These are phyloP conservation scores for Albugo laibachii DNA, from an alignment of 352 stramenopile genomes.

Conservation along the genomic window DNA sequence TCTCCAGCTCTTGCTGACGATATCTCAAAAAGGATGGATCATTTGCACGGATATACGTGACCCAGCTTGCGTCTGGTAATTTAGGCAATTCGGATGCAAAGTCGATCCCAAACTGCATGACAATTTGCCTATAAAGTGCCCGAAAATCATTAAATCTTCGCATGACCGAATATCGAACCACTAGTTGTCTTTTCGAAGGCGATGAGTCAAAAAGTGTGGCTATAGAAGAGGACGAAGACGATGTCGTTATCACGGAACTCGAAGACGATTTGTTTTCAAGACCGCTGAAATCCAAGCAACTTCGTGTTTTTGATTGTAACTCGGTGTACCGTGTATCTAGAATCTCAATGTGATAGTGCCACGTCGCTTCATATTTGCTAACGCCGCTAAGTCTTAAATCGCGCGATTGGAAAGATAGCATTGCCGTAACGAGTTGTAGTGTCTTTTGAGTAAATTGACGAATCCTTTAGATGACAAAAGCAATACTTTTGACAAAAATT, in stretches of 20 bases:
- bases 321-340: slow-evolving; percentile 24
- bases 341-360: slow-evolving; percentile 68
- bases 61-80: slow-evolving; percentile 44
- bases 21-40: slow-evolving; percentile 50
- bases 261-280: slow-evolving; percentile 1
- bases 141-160: slow-evolving; percentile 63
- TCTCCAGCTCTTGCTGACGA: slow-evolving; percentile 34
- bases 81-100: slow-evolving; percentile 27
- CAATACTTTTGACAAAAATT: too few relatives aligned
- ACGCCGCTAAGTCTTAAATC: slow-evolving; percentile 57
- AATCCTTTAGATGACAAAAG: too few relatives aligned
- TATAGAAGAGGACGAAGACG: slow-evolving; percentile 4
- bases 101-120: slow-evolving; percentile 21
- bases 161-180: slow-evolving; percentile 67
- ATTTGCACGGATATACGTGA: slow-evolving; percentile 55
- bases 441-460: too few relatives aligned
- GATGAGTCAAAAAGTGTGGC: background rate
- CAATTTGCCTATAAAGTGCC: slow-evolving; percentile 31
- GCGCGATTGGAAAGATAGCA: slow-evolving; percentile 8
- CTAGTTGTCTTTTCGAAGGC: slow-evolving; percentile 11
- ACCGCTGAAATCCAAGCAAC: slow-evolving; percentile 2
- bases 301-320: too few relatives aligned
- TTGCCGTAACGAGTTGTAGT: too few relatives aligned
- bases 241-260: slow-evolving; percentile 4
- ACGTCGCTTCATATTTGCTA: slow-evolving; percentile 35